Evolutionary conservation across 305 asterid genomes (phyloP), one percentile per base, ranked within the genome.

Genomic region (Euphrasia arctica): DNA sequence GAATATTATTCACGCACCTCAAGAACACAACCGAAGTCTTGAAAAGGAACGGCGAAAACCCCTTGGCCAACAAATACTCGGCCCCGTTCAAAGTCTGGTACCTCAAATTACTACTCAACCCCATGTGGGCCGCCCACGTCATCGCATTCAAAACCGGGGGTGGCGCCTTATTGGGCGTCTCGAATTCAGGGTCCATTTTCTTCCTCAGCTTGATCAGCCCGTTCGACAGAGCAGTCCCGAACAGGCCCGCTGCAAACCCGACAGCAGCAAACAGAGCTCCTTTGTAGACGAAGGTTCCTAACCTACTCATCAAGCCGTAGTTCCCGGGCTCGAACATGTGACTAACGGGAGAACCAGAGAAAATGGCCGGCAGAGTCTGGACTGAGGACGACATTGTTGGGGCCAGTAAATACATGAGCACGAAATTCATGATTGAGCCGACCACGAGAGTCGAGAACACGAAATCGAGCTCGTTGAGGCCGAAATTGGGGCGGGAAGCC

Each of bases 121-220:
- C 88, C 78, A 82, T 65, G 32, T 82, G 88, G 56, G 62, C 52
- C 13, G 88, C 88, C 88, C 88, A 82, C 4, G 88, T 79, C 3
- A 43, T 41, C 4, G 88, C 81, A 51, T 82, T 82, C 68, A 82
- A 52, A 32, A 82, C 45, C 43, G 75, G 73, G 2, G 88, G 88
- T 0, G 88, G 88, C 41, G 85, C 72, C 75, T 77, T 79, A 78
- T 82, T 82, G 14, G 85, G 88, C 3, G 88, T 62, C 72, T 71
- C 83, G 2, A 82, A 79, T 3, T 54, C 54, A 1, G 83, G 78
- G 51, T 79, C 82, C 83, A 79, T 75, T 69, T 79, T 70, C 7
- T 61, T 61, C 69, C 74, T 48, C 47, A 51, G 8, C 51, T 1
- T 28, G 13, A 65, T 75, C 62, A 82, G 45, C 34, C 88, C 83